These are phyloP conservation scores for Tylopilus subfusipes DNA, from an alignment of 768 basidiomycete genomes.

Conservation along the genomic window DNA sequence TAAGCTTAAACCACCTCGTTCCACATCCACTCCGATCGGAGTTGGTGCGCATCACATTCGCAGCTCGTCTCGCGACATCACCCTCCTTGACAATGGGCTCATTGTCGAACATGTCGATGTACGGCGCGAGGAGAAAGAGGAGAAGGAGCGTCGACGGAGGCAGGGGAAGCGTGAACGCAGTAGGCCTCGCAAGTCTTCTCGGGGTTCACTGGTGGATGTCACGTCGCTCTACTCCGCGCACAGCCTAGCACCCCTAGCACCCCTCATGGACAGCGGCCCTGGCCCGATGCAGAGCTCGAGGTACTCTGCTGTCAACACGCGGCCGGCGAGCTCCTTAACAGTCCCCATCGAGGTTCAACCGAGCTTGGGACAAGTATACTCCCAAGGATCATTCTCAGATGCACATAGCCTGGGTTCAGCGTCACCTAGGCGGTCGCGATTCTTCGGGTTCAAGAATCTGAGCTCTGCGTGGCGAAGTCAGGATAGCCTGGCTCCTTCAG, in stretches of 20 bases:
- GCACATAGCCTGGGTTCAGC: constrained; percentile 67
- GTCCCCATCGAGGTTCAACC: constrained; percentile 53
- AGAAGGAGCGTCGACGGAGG: constrained; percentile 61
- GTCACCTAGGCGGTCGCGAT: constrained; percentile 67
- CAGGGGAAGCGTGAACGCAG: constrained; percentile 60
- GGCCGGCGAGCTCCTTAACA: constrained; percentile 62
- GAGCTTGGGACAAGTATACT: constrained; percentile 64
- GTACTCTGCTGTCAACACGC: constrained; percentile 51
- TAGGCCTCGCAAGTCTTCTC: constrained; percentile 67
- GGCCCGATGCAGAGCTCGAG: constrained; percentile 56
- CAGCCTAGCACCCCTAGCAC: constrained; percentile 48
- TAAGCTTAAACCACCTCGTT: constrained; percentile 63
- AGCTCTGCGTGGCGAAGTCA: constrained; percentile 73
- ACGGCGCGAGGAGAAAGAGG: constrained; percentile 73
- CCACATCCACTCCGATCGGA: constrained; percentile 33
- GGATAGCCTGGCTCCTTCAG: constrained; percentile 78
- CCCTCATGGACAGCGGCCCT: constrained; percentile 56
- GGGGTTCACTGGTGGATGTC: constrained; percentile 67
- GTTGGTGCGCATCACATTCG: constrained; percentile 38
- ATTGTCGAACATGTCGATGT: constrained; percentile 87
- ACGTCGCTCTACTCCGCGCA: constrained; percentile 69
- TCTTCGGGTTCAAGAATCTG: constrained; percentile 74
- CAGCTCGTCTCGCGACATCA: constrained; percentile 65
- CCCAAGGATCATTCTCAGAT: constrained; percentile 79
- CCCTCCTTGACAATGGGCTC: constrained; percentile 83